phyloP scores from a whole-genome alignment of 2,329 filamentous ascomycete genomes.

The Chalaropsis thielavioides region DNA sequence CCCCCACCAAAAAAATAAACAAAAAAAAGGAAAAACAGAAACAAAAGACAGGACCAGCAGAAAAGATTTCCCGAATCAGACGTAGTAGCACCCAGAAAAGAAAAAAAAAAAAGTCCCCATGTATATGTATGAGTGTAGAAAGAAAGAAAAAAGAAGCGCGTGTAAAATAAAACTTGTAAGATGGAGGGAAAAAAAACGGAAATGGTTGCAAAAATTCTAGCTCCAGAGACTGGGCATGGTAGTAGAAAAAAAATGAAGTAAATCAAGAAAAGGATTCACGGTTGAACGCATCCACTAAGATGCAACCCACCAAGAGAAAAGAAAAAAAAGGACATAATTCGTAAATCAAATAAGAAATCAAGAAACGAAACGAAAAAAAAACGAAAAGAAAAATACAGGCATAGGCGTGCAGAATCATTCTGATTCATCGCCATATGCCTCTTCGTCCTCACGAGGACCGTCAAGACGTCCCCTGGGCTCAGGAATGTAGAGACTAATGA shows the following conservation, averaged over 20 bases:
- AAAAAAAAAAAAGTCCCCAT: not conserved
- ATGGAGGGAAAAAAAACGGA: not conserved
- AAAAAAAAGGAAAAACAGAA: too few species aligned
- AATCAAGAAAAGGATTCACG: not conserved
- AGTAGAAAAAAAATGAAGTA: not conserved
- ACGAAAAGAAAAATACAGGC: constrained; percentile 8
- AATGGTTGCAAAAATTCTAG: not conserved
- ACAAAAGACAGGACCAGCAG: not conserved
- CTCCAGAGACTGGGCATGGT: not conserved
- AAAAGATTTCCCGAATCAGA: not conserved
- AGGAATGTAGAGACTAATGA: constrained; percentile 61
- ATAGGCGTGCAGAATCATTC: not conserved
- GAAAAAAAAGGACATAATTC: not conserved
- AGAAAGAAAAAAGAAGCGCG: not conserved
- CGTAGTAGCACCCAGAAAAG: not conserved
- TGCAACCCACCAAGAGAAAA: not conserved
- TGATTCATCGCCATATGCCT: constrained; percentile 21
- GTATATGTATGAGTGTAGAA: not conserved
- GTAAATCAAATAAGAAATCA: not conserved
- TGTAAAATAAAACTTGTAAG: not conserved
- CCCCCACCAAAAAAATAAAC: not conserved
- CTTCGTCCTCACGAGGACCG: constrained; percentile 29
- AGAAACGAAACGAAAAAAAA: constrained; percentile 3
- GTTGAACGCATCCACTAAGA: not conserved
- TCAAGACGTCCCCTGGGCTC: constrained; percentile 37